Percentiles rank a stretch among this genome's conserved stretches.
Conservation (phyloP, 2,329 filamentous ascomycete species). For the Tolypocladium tundrense region DNA sequence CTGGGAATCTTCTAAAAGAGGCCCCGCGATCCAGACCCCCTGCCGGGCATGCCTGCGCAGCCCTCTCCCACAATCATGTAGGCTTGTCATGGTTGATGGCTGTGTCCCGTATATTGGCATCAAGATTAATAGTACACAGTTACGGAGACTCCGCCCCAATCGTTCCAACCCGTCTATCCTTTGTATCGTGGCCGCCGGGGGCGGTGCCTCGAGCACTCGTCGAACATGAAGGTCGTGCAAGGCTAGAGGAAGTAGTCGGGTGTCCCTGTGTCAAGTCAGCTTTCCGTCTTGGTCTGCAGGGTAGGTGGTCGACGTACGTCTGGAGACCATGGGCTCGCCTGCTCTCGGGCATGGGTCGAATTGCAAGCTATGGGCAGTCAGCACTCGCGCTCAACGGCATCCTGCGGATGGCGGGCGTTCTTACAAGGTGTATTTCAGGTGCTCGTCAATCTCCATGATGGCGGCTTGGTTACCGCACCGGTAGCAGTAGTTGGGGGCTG, state of each 20-base stretch:
- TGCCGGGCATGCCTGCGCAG: constrained; percentile 2
- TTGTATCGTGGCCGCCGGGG: constrained; percentile 7
- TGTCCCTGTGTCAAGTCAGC: constrained; percentile 44
- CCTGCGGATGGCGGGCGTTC: constrained; percentile 25
- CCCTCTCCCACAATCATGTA: constrained; percentile 5
- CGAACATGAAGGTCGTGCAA: constrained; percentile 6
- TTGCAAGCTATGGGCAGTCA: constrained; percentile 63
- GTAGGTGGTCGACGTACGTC: constrained; percentile 44
- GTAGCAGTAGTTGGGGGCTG: constrained; percentile 93
- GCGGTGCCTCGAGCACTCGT: not conserved
- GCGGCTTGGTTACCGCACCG: constrained; percentile 97
- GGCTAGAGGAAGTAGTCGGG: constrained; percentile 96
- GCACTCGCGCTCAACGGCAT: constrained; percentile 4
- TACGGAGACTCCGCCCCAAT: constrained; percentile 10
- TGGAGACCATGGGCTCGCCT: constrained; percentile 97
- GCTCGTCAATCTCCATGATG: constrained; percentile 99
- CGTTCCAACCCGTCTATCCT: constrained; percentile 10
- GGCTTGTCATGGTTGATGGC: constrained; percentile 6
- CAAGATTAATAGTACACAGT: constrained; percentile 18
- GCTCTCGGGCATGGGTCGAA: constrained; percentile 97
- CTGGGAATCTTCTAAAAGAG: not conserved
- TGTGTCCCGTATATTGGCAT: constrained; percentile 8
- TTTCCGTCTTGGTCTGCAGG: not conserved
- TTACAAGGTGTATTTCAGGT: constrained; percentile 98
- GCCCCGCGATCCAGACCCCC: not conserved